Percentiles rank a stretch among this genome's conserved stretches.
These are phyloP conservation scores for Helotiales sp. DNA, from an alignment of 2,329 filamentous ascomycete genomes.

Conservation along the genomic window DNA sequence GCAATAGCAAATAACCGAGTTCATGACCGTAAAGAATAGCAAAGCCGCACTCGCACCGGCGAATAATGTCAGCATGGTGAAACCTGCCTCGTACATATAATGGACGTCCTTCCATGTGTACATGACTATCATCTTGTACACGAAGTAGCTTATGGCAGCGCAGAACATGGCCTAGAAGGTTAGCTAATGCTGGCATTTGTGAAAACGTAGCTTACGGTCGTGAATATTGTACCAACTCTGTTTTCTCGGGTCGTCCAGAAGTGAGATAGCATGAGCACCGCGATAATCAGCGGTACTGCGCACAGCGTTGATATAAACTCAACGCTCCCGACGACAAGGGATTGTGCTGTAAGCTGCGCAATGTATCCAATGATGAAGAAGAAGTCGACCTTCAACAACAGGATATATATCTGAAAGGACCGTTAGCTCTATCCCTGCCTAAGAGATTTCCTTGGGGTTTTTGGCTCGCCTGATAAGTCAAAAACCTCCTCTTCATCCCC, in stretches of 20 bases:
- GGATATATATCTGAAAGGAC: slow-evolving; percentile 3
- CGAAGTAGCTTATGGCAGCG: neutral
- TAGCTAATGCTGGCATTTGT: neutral
- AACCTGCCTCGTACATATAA: neutral
- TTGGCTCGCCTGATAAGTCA: slow-evolving; percentile 8
- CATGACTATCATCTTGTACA: slow-evolving; percentile 6
- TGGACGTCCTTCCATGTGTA: slow-evolving; percentile 2
- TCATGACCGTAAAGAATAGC: neutral
- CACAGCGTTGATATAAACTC: slow-evolving; percentile 5
- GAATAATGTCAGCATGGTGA: neutral
- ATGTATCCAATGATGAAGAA: slow-evolving; percentile 14
- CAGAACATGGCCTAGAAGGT: neutral
- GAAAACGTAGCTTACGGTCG: neutral
- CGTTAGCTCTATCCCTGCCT: too few species aligned
- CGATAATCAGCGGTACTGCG: slow-evolving; percentile 4
- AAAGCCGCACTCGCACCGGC: neutral
- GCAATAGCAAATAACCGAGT: neutral
- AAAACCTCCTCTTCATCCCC: slow-evolving; percentile 9
- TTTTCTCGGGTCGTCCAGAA: slow-evolving; percentile 5
- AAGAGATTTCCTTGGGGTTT: too few species aligned
- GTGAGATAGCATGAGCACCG: neutral
- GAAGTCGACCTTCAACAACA: slow-evolving; percentile 8
- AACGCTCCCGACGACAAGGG: neutral
- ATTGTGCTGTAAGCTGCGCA: neutral
- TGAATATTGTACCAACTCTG: slow-evolving; percentile 1